These are phyloP conservation scores for Bonia amplexicaulis DNA, from an alignment of 176 grass and related monocot species.

Conservation along the genomic window DNA sequence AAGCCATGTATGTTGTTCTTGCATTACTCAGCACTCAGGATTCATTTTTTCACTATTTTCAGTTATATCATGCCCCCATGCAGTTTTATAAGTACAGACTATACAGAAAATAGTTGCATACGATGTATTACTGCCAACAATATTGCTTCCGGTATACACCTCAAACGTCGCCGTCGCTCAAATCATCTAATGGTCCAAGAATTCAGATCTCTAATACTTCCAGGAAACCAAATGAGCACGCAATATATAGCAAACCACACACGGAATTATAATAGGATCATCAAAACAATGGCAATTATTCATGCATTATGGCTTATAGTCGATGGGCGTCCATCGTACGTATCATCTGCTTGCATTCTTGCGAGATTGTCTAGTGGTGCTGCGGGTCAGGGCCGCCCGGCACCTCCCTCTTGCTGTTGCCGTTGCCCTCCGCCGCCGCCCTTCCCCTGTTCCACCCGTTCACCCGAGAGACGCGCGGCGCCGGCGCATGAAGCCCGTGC, in stretches of 20 bases:
- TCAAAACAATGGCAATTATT: not conserved
- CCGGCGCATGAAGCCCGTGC: not conserved
- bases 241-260: not conserved
- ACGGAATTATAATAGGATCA: not conserved
- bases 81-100: not conserved
- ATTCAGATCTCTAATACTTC: not conserved
- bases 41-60: not conserved
- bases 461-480: not conserved
- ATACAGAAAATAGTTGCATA: not conserved
- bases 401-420: slow-evolving; percentile 27
- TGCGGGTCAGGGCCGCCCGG: slow-evolving; percentile 46
- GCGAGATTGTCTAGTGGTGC: slow-evolving; percentile 16
- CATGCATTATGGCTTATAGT: not conserved
- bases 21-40: not conserved
- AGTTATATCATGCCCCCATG: not conserved
- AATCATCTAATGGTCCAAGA: not conserved
- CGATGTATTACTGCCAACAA: not conserved
- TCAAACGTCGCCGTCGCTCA: not conserved
- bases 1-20: not conserved
- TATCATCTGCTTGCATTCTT: not conserved
- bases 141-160: not conserved
- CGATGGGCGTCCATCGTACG: not conserved
- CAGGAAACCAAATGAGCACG: not conserved
- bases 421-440: not conserved
- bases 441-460: not conserved